A percentile compares a stretch with the other conserved stretches of the same genome.
phyloP scores from a whole-genome alignment of 2,329 filamentous ascomycete genomes.

The Scedosporium apiospermum region DNA sequence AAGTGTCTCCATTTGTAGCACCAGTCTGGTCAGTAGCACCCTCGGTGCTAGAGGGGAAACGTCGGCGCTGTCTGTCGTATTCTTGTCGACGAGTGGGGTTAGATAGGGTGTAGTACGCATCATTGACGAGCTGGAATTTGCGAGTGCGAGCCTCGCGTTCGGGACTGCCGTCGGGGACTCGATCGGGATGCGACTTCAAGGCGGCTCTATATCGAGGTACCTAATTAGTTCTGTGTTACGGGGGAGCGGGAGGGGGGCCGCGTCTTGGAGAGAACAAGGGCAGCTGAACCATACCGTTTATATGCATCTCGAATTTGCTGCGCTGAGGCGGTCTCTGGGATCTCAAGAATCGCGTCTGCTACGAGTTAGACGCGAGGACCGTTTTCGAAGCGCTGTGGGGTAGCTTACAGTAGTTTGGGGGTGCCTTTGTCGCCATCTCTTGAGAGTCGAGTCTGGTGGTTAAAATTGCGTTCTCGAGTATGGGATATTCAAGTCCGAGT shows the following conservation, averaged over 20 bases:
- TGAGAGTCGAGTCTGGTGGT: neutral
- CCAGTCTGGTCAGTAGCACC: slow-evolving; percentile 32
- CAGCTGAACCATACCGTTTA: slow-evolving; percentile 59
- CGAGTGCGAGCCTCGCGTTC: slow-evolving; percentile 75
- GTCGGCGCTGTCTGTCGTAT: slow-evolving; percentile 61
- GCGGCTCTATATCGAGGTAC: slow-evolving; percentile 52
- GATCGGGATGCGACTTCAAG: slow-evolving; percentile 87
- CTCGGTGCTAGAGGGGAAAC: slow-evolving; percentile 28
- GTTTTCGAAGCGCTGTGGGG: slow-evolving; percentile 5
- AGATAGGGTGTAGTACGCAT: slow-evolving; percentile 86
- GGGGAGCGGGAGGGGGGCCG: neutral
- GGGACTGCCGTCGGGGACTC: slow-evolving; percentile 73
- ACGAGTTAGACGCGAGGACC: slow-evolving; percentile 4
- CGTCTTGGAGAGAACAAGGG: neutral
- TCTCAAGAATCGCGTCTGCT: slow-evolving; percentile 63
- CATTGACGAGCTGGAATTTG: slow-evolving; percentile 85
- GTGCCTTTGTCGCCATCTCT: slow-evolving; percentile 28
- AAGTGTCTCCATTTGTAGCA: slow-evolving; percentile 7
- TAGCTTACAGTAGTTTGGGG: slow-evolving; percentile 50
- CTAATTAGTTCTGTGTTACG: neutral
- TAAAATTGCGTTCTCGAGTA: neutral
- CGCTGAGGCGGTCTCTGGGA: slow-evolving; percentile 63
- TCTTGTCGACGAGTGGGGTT: slow-evolving; percentile 68
- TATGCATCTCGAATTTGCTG: slow-evolving; percentile 90
- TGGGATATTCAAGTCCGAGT: neutral